Evolutionary conservation across 1,139 yeast genomes (phyloP).

Genomic region (Saccharomyces uvarum): DNA sequence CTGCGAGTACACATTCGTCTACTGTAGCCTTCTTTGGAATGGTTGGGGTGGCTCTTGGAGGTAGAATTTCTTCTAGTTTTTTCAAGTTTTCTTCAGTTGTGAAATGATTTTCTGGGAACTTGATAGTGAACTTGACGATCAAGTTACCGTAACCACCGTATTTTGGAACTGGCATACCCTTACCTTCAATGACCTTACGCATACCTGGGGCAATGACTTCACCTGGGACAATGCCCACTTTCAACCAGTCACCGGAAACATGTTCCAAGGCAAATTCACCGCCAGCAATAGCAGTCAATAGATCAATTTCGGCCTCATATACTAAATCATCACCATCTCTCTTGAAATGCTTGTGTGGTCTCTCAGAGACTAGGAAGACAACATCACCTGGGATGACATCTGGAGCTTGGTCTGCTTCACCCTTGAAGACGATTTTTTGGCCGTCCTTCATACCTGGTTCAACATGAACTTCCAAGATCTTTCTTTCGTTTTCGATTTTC

Average conservation of each 20-base stretch:
- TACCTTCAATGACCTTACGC: constrained; percentile 75
- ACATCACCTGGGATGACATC: constrained; percentile 95
- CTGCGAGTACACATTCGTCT: constrained; percentile 76
- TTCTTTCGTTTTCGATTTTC: constrained; percentile 81
- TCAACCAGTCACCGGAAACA: constrained; percentile 79
- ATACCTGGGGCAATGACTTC: constrained; percentile 85
- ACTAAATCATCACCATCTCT: constrained; percentile 66
- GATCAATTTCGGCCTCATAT: constrained; percentile 81
- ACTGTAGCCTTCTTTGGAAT: constrained; percentile 60
- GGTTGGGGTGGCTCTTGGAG: constrained; percentile 48
- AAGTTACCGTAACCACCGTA: constrained; percentile 71
- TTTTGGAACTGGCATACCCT: constrained; percentile 91
- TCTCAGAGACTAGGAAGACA: constrained; percentile 81
- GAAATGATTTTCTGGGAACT: constrained; percentile 62
- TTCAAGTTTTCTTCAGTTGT: constrained; percentile 60
- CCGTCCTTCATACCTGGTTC: constrained; percentile 98
- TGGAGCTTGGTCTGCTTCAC: constrained; percentile 98
- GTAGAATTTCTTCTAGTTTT: constrained; percentile 56
- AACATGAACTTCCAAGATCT: constrained; percentile 86
- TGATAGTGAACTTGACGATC: constrained; percentile 60
- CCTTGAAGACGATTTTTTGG: constrained; percentile 81
- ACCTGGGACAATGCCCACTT: constrained; percentile 79
- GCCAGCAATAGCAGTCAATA: constrained; percentile 92
- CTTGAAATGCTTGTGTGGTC: constrained; percentile 40
- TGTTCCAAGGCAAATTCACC: constrained; percentile 85